Evolutionary conservation across 2,329 filamentous ascomycete species (phyloP).

Genomic region (Colletotrichum brevisporum): DNA sequence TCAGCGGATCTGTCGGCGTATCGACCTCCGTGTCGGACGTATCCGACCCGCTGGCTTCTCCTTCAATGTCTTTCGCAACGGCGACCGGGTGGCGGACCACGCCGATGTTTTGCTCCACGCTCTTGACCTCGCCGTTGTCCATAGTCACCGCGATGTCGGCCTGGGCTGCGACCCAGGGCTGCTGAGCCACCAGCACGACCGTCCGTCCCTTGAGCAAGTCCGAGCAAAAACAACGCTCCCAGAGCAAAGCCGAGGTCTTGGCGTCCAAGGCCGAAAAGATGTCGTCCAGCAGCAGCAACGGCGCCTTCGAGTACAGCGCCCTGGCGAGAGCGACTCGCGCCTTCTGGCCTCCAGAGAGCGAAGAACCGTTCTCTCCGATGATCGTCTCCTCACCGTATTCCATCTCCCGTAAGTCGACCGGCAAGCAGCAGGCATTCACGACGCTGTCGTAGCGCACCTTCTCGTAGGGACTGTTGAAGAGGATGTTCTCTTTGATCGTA

Average conservation of each 20-base stretch:
- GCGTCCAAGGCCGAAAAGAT: slow-evolving; percentile 72
- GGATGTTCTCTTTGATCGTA: slow-evolving; percentile 67
- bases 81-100: slow-evolving; percentile 61
- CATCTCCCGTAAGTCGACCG: slow-evolving; percentile 65
- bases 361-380: slow-evolving; percentile 69
- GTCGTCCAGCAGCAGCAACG: slow-evolving; percentile 70
- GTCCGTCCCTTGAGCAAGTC: slow-evolving; percentile 68
- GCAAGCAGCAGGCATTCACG: slow-evolving; percentile 68
- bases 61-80: slow-evolving; percentile 55
- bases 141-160: slow-evolving; percentile 62
- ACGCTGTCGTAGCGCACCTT: slow-evolving; percentile 67
- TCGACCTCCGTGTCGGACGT: slow-evolving; percentile 47
- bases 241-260: slow-evolving; percentile 69
- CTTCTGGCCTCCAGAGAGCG: slow-evolving; percentile 70
- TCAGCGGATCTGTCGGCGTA: slow-evolving; percentile 47
- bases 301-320: slow-evolving; percentile 69
- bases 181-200: slow-evolving; percentile 69
- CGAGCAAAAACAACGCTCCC: slow-evolving; percentile 70
- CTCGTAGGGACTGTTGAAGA: slow-evolving; percentile 68
- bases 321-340: slow-evolving; percentile 70
- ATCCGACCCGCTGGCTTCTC: slow-evolving; percentile 49
- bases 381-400: slow-evolving; percentile 64
- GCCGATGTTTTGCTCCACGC: slow-evolving; percentile 60
- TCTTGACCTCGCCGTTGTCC: slow-evolving; percentile 61
- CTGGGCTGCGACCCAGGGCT: slow-evolving; percentile 66